Evolutionary conservation across 2,329 filamentous ascomycete species (phyloP).

Genomic region (Aspergillus ochraceus): DNA sequence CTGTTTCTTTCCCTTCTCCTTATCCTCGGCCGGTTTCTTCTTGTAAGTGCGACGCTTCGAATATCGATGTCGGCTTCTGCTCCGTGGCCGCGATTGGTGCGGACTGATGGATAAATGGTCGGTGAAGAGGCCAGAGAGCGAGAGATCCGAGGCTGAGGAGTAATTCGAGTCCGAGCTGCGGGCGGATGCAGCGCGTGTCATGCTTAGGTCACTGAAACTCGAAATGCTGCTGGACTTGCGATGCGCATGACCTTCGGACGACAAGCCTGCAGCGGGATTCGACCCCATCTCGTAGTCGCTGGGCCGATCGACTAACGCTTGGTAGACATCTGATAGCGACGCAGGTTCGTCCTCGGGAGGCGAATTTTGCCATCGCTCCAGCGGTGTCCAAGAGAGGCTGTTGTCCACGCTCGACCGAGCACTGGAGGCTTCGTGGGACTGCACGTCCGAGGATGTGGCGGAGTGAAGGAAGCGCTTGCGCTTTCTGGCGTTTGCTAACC

Average conservation of each 20-base stretch:
- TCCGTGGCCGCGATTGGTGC: not conserved
- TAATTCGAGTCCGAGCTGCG: not conserved
- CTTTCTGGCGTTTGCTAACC: not conserved
- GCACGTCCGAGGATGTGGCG: not conserved
- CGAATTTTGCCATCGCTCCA: not conserved
- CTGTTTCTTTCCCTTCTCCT: not conserved
- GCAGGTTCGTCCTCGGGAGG: not conserved
- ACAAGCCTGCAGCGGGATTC: not conserved
- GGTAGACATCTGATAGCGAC: not conserved
- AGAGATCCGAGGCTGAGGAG: not conserved
- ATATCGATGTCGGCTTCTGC: not conserved
- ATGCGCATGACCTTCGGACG: not conserved
- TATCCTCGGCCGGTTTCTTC: not conserved
- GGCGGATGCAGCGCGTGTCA: not conserved
- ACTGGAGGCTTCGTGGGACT: not conserved
- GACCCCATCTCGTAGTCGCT: not conserved
- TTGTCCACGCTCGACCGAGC: not conserved
- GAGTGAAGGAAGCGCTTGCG: not conserved
- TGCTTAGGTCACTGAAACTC: not conserved
- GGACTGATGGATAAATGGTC: not conserved
- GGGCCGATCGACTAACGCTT: not conserved
- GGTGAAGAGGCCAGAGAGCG: not conserved
- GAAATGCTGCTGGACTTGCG: not conserved
- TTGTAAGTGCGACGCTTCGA: not conserved
- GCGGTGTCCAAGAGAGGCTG: not conserved